These are phyloP conservation scores for Musa beccarii DNA, from an alignment of 176 grass and related monocot genomes.

Conservation along the genomic window DNA sequence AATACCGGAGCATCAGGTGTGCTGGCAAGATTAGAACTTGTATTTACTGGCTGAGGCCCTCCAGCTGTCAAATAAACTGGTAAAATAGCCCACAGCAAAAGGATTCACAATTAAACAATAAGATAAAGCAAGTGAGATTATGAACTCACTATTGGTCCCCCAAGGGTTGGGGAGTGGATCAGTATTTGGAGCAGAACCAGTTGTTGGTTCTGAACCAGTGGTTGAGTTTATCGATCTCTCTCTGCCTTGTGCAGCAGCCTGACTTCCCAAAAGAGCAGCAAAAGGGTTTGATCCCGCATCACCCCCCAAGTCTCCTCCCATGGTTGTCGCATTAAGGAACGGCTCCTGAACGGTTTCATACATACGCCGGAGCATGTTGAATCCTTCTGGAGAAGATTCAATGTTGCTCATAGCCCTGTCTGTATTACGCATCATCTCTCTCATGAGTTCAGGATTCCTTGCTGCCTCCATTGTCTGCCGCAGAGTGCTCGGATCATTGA, in stretches of 20 bases:
- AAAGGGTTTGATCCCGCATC: conserved; percentile 74
- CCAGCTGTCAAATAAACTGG: conserved; percentile 38
- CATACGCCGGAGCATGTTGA: conserved; percentile 98
- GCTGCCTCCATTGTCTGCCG: conserved; percentile 91
- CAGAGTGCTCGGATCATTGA: conserved; percentile 89
- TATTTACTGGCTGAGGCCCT: conserved; percentile 38
- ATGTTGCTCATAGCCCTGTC: conserved; percentile 99
- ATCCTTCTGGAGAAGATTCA: conserved; percentile 93
- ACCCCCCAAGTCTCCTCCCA: conserved; percentile 38
- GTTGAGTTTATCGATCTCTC: conserved; percentile 38
- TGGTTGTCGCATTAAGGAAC: conserved; percentile 86
- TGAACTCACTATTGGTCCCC: conserved; percentile 58
- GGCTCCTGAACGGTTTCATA: conserved; percentile 99
- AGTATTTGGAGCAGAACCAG: conserved; percentile 66
- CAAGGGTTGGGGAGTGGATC: conserved; percentile 97
- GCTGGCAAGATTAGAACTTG: conserved; percentile 33
- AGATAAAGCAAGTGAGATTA: neutral
- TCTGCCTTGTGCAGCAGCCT: conserved; percentile 48
- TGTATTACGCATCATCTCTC: conserved; percentile 99
- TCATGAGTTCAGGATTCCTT: conserved; percentile 97
- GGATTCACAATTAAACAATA: conserved; percentile 12
- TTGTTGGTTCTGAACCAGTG: conserved; percentile 45
- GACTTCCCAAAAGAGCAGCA: conserved; percentile 71
- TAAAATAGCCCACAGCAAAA: conserved; percentile 16
- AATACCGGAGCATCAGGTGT: conserved; percentile 28